phyloP scores from a whole-genome alignment of 495 filamentous ascomycete species.

The Cercophora sp. region DNA sequence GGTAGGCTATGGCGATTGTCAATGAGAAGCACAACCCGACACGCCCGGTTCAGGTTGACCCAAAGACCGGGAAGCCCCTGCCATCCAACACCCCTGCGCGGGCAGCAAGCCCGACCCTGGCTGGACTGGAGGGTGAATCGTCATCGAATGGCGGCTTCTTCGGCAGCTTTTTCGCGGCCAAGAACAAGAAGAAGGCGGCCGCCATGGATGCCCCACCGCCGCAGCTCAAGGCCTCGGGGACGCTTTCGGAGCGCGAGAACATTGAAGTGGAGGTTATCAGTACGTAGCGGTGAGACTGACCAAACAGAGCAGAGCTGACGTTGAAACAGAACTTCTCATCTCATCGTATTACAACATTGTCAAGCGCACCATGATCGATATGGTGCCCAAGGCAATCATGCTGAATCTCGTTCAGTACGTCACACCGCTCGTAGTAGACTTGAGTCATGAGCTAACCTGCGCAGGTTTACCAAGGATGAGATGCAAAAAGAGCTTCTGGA shows the following conservation, averaged over 20 bases:
- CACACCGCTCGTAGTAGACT: neutral
- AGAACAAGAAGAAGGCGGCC: constrained; percentile 99
- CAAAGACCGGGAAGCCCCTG: constrained; percentile 96
- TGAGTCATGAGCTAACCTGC: neutral
- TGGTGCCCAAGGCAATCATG: constrained; percentile 99
- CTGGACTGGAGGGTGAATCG: constrained; percentile 46
- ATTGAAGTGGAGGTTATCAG: constrained; percentile 98
- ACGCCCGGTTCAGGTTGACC: constrained; percentile 95
- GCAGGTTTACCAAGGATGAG: constrained; percentile 89
- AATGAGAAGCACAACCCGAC: constrained; percentile 77
- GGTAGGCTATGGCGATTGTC: constrained; percentile 90
- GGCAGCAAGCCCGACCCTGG: constrained; percentile 62
- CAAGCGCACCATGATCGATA: constrained; percentile 97
- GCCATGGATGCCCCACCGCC: constrained; percentile 96
- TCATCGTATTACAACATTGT: constrained; percentile 98
- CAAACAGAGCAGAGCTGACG: too few species aligned
- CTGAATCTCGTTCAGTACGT: constrained; percentile 89
- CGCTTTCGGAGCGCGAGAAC: constrained; percentile 82
- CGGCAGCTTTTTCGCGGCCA: constrained; percentile 92
- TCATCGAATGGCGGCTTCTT: constrained; percentile 73
- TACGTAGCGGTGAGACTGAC: constrained; percentile 52
- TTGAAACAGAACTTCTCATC: constrained; percentile 75
- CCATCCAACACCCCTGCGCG: constrained; percentile 62
- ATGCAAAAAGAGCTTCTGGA: constrained; percentile 99
- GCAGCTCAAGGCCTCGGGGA: constrained; percentile 88